Evolutionary conservation across 768 basidiomycete genomes (phyloP).

Genomic region (Collybiopsis confluens): DNA sequence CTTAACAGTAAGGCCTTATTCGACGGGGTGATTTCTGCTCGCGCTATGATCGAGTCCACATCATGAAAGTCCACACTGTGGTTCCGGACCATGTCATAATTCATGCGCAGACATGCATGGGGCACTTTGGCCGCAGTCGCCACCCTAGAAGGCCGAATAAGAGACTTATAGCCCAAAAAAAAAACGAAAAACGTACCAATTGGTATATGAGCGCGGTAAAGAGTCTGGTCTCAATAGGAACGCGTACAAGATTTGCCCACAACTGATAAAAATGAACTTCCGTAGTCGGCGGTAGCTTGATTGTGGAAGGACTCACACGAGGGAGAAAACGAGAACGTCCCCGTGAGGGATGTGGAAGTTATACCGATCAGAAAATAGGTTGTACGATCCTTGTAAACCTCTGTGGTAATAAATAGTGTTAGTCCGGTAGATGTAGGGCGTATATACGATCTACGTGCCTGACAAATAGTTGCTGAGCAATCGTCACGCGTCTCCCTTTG

Average conservation of each 20-base stretch:
- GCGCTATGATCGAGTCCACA: slow-evolving; percentile 49
- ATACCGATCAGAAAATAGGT: slow-evolving; percentile 64
- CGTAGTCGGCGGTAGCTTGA: not conserved
- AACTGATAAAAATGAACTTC: slow-evolving; percentile 35
- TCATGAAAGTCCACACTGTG: slow-evolving; percentile 51
- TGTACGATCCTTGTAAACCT: slow-evolving; percentile 88
- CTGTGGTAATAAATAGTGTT: slow-evolving; percentile 36
- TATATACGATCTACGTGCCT: slow-evolving; percentile 43
- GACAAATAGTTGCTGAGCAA: slow-evolving; percentile 88
- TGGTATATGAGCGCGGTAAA: slow-evolving; percentile 69
- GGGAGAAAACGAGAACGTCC: slow-evolving; percentile 73
- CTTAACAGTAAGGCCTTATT: slow-evolving; percentile 48
- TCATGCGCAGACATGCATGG: slow-evolving; percentile 53
- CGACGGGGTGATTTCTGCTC: slow-evolving; percentile 45
- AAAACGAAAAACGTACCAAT: slow-evolving; percentile 44
- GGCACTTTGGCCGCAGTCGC: slow-evolving; percentile 63
- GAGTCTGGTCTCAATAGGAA: slow-evolving; percentile 80
- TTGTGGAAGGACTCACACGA: slow-evolving; percentile 45
- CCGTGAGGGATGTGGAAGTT: slow-evolving; percentile 78
- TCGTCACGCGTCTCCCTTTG: slow-evolving; percentile 52
- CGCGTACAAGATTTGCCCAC: slow-evolving; percentile 82
- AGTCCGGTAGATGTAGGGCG: not conserved
- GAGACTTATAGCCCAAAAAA: not conserved
- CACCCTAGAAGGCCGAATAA: slow-evolving; percentile 47
- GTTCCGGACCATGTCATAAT: slow-evolving; percentile 54